Evolutionary conservation across 768 basidiomycete species (phyloP), one percentile per base, ranked within the genome.

Genomic region (Symmetrospora coprosmae): DNA sequence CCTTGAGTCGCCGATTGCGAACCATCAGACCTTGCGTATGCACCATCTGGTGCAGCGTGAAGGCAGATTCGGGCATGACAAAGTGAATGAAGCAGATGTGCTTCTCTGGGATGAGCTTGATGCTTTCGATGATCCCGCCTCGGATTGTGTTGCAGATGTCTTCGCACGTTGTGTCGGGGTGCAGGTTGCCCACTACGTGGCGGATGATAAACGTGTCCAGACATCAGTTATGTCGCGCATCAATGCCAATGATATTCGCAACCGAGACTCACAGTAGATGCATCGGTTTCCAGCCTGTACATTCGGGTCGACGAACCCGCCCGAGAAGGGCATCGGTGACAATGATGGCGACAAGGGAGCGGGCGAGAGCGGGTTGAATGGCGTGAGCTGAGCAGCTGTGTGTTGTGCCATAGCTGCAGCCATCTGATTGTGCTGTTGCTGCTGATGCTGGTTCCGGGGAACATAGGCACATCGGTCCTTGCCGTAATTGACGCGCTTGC

Each of bases 391-490:
- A 30, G 55, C 13, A 34, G 55, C 55, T 33, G 55, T 43, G n/a
- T 58, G 55, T 4, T 31, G 31, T 63, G 69, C 51, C 72, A 73
- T 62, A 65, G 71, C 64, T 53, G 63, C 72, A 37, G 68, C 74
- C 65, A 66, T 71, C 73, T 68, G 74, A 72, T 64, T 73, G 71
- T 69, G 75, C 72, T 60, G 74, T 72, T 61, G 72, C 69, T 68
- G 73, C 68, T 53, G 88, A 74, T 85, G 90, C 73, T 85, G 91
- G 34, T 85, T 90, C 75, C 87, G 96, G 66, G 94, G 94, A 25
- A 96, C 85, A 71, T 94, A 96, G 11, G 91, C 91, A 66, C 92
- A 97, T 56, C 92, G 87, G 71, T 99, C 94, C 74, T 99, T 99
- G 69, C 92, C 92, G 68, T 91, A 99, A 74, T 90, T 92, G 73